phyloP scores from a whole-genome alignment of 2,329 filamentous ascomycete genomes.

The Lachnellula occidentalis region DNA sequence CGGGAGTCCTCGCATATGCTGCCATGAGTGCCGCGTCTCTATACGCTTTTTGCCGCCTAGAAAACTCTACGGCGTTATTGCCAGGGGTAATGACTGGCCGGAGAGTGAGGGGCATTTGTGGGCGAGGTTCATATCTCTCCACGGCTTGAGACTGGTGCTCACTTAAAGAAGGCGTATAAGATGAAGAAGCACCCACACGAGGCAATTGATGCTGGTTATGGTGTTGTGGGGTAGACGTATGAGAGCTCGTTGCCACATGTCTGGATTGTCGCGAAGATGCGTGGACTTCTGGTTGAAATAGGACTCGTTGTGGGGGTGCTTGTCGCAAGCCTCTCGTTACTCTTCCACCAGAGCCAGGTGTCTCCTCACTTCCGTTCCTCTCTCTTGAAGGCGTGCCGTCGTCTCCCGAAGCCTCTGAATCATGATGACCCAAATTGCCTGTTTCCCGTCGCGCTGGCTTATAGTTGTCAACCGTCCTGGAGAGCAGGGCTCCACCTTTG shows the following conservation, averaged over 20 bases:
- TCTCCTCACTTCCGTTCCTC: constrained; percentile 42
- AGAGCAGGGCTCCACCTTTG: constrained; percentile 75
- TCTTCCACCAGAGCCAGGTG: constrained; percentile 47
- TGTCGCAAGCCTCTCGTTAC: constrained; percentile 66
- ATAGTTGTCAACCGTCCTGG: constrained; percentile 74
- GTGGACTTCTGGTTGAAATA: constrained; percentile 76
- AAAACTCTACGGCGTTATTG: constrained; percentile 66
- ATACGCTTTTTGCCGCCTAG: constrained; percentile 46
- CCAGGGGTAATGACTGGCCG: constrained; percentile 70
- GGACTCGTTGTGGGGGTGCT: constrained; percentile 76
- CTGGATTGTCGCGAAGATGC: constrained; percentile 57
- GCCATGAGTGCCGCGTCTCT: constrained; percentile 32
- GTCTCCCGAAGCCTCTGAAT: constrained; percentile 54
- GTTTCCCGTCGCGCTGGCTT: constrained; percentile 39
- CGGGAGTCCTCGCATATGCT: constrained; percentile 35
- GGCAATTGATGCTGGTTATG: constrained; percentile 27
- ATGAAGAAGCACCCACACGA: constrained; percentile 33
- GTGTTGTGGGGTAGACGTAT: constrained; percentile 26
- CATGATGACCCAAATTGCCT: constrained; percentile 44
- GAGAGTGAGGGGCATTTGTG: constrained; percentile 57
- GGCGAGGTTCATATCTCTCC: constrained; percentile 64
- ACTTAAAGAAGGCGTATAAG: constrained; percentile 48
- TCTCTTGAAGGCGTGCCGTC: constrained; percentile 55
- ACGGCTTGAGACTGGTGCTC: constrained; percentile 56
- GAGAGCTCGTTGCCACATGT: constrained; percentile 43